Evolutionary conservation across 78 protist genomes (phyloP), one percentile per base, ranked within the genome.

Genomic region (Dictyostelium citrinum): DNA sequence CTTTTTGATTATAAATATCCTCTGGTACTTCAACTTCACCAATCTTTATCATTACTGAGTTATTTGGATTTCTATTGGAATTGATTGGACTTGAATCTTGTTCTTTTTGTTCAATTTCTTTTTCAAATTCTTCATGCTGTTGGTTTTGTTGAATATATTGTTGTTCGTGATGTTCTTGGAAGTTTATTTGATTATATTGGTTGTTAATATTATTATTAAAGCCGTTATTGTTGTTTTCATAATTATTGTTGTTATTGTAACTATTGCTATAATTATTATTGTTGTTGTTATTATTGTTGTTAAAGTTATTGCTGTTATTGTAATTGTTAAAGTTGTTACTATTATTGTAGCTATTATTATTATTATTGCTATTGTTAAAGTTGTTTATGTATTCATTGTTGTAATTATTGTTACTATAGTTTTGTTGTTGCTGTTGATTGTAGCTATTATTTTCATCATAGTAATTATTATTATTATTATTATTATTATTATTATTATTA

Each of bases 61-160:
- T 75, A 35, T 75, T 75, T 75, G 61, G 61, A 75, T 41, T 75
- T 75, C 58, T 41, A 72, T 72, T 72, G 3, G 4, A 5, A 29
- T 72, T 71, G 10, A 55, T 20, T 55, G 41, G 33, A 11, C 22
- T 41, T 35, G 29, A 75, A 16, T 75, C 55, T 41, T 75, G 51
- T 75, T 75, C 81, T 75, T 43, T 43, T 46, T 41, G 67, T 49
- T 9, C 24, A 8, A n/a, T 2, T 39, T 77, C 43, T 46, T 12
- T 27, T 77, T 77, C 82, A 64, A 51, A 49, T 49, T 75, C 68
- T 24, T 82, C 67, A 29, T 39, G 90, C 17, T 29, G 64, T 64
- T 82, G 88, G 22, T 64, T 22, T 24, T 58, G 33, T 41, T 67
- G 16, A 20, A n/a, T n/a, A n/a, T n/a, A n/a, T n/a, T 12, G 60